Conservation (phyloP, 192 early-diverging fungal genomes). For the Thoreauomyces humboldtii region DNA sequence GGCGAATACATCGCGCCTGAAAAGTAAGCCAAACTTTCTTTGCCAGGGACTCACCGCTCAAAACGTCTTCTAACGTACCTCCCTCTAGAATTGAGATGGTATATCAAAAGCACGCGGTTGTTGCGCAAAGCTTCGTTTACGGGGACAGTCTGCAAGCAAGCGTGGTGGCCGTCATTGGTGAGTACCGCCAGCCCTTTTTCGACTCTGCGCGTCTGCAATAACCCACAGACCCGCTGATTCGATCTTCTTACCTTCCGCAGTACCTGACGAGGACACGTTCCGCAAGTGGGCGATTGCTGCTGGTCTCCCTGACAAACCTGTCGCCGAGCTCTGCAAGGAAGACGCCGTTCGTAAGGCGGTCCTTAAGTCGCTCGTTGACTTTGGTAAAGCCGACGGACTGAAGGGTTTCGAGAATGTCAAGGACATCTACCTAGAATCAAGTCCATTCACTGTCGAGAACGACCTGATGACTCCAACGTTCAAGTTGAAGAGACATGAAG, state of each 20-base stretch:
- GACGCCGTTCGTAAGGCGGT: conserved; percentile 53
- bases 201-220: not conserved
- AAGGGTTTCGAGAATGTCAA: conserved; percentile 89
- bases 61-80: not conserved
- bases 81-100: conserved; percentile 19
- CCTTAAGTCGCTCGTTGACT: conserved; percentile 28
- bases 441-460: conserved; percentile 69
- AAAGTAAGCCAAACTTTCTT: conserved; percentile 17
- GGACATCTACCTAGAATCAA: conserved; percentile 58
- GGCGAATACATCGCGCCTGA: conserved; percentile 91
- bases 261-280: conserved; percentile 22
- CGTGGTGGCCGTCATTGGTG: conserved; percentile 66
- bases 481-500: conserved; percentile 75
- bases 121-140: conserved; percentile 91
- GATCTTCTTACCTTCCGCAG: not conserved
- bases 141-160: conserved; percentile 83
- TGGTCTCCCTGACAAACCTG: conserved; percentile 24
- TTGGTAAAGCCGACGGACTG: conserved; percentile 55
- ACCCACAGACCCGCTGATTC: not conserved
- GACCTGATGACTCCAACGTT: conserved; percentile 86
- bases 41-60: not conserved
- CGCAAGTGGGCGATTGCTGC: conserved; percentile 20
- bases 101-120: conserved; percentile 31
- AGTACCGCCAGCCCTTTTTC: conserved; percentile 64
- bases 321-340: conserved; percentile 57